Percentiles rank a stretch among this genome's conserved stretches.
These are phyloP conservation scores for Penicillium sp. DNA, from an alignment of 2,329 filamentous ascomycete species.

Conservation along the genomic window DNA sequence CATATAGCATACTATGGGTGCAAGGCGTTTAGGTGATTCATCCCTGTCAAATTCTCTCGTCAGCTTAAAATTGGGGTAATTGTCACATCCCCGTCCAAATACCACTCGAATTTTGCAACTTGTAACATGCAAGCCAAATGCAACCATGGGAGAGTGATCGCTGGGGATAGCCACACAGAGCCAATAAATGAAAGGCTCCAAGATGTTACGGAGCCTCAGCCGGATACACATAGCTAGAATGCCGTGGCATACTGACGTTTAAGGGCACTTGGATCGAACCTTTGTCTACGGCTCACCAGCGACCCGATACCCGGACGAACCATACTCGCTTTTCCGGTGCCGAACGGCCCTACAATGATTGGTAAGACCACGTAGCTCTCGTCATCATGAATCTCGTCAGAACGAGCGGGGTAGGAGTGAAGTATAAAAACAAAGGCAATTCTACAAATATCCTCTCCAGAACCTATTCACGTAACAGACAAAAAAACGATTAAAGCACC, in stretches of 20 bases:
- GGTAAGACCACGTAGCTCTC: neutral
- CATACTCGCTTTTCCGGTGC: neutral
- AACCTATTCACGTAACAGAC: neutral
- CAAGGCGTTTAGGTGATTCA: conserved; percentile 9
- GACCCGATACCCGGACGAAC: neutral
- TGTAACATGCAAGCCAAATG: no score
- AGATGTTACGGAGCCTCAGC: no score
- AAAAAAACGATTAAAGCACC: neutral
- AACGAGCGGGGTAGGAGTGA: neutral
- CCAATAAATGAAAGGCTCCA: no score
- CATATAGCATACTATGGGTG: conserved; percentile 5
- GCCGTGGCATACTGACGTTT: no score
- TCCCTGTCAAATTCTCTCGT: neutral
- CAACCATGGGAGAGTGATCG: no score
- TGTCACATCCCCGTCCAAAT: neutral
- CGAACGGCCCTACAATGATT: neutral
- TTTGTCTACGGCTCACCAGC: no score
- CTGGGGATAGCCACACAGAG: no score
- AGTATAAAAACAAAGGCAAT: neutral
- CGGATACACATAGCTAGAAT: no score
- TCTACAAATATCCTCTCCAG: neutral
- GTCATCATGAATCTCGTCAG: neutral
- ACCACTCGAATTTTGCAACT: neutral
- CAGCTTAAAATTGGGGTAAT: neutral
- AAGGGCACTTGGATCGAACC: no score